Evolutionary conservation across 768 basidiomycete species (phyloP).

Genomic region (Suillus tomentosus): DNA sequence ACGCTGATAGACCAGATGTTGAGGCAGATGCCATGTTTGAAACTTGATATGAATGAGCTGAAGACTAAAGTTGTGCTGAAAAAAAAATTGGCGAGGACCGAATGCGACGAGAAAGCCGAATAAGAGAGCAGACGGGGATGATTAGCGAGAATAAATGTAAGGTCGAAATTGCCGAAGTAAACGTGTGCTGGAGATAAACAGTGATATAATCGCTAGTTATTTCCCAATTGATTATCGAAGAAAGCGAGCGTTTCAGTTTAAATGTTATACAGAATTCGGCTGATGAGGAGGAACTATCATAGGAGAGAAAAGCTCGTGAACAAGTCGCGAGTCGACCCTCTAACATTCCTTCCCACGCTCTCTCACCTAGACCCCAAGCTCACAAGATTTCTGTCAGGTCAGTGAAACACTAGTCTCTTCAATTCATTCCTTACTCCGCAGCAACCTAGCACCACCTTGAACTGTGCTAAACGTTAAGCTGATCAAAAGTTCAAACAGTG

Average conservation of each 20-base stretch:
- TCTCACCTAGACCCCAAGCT: neutral
- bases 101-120: slow-evolving; percentile 21
- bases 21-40: slow-evolving; percentile 60
- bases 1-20: slow-evolving; percentile 84
- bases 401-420: neutral
- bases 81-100: slow-evolving; percentile 14
- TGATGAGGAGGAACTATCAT: slow-evolving; percentile 28
- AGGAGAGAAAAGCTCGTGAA: slow-evolving; percentile 3
- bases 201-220: slow-evolving; percentile 17
- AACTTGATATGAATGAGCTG: slow-evolving; percentile 5
- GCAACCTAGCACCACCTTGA: neutral
- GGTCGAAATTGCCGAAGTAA: slow-evolving; percentile 29
- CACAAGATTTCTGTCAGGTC: neutral
- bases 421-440: neutral
- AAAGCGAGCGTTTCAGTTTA: slow-evolving; percentile 31
- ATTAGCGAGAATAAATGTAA: slow-evolving; percentile 18
- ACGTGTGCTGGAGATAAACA: slow-evolving; percentile 24
- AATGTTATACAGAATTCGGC: slow-evolving; percentile 28
- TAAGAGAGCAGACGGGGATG: slow-evolving; percentile 14
- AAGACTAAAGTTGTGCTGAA: slow-evolving; percentile 11
- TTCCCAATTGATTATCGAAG: slow-evolving; percentile 12
- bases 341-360: neutral
- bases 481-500: neutral
- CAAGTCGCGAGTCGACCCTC: neutral
- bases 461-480: neutral